A percentile compares a stretch with the other conserved stretches of the same genome.
Conservation (phyloP, 176 grass and related monocot genomes). For the Neostapfia colusana region DNA sequence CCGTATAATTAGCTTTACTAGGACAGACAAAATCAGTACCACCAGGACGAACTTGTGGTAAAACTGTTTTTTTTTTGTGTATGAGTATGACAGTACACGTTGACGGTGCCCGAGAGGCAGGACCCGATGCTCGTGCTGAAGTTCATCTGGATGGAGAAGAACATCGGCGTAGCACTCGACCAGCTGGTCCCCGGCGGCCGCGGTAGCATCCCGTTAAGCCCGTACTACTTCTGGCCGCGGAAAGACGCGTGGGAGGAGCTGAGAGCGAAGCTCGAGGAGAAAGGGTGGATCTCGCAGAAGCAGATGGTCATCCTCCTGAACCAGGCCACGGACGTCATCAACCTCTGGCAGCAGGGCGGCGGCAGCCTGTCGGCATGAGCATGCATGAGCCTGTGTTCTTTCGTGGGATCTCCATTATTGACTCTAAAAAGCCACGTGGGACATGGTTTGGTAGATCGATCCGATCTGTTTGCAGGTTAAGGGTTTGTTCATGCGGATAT, state of each 20-base stretch:
- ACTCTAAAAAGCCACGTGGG: conserved; percentile 16
- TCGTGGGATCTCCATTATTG: conserved; percentile 4
- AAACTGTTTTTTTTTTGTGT: background rate
- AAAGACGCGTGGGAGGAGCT: conserved; percentile 88
- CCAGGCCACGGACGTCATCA: conserved; percentile 85
- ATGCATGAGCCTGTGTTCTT: no score
- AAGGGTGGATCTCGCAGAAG: conserved; percentile 79
- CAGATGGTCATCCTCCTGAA: conserved; percentile 81
- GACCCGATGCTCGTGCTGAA: conserved; percentile 61
- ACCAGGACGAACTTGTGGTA: background rate
- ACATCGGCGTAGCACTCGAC: conserved; percentile 68
- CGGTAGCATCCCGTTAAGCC: conserved; percentile 73
- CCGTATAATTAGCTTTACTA: background rate
- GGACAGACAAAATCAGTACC: background rate
- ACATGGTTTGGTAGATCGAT: conserved; percentile 35
- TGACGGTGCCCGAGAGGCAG: conserved; percentile 55
- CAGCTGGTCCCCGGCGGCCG: conserved; percentile 56
- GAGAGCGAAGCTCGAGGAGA: conserved; percentile 70
- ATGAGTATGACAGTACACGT: conserved; percentile 53
- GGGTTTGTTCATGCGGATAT: background rate
- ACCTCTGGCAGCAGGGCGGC: conserved; percentile 83
- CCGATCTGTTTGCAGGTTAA: background rate
- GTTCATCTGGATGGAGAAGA: conserved; percentile 96
- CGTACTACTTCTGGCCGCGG: conserved; percentile 82
- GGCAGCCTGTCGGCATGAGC: conserved; percentile 47